A percentile compares a stretch with the other conserved stretches of the same genome.
Conservation (phyloP, 129 eudicot genomes). For the Smallanthus sonchifolius region DNA sequence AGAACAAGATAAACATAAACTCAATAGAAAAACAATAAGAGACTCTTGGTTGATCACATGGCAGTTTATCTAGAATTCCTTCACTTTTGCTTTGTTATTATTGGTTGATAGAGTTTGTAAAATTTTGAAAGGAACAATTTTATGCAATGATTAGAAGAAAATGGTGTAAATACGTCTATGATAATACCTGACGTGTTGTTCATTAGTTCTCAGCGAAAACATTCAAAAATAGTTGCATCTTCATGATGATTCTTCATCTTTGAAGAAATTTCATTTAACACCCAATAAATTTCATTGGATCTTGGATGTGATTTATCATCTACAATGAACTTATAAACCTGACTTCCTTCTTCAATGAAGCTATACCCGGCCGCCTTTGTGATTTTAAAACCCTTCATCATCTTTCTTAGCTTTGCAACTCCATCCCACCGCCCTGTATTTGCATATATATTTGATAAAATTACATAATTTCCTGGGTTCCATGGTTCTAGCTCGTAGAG, state of each 20-base stretch:
- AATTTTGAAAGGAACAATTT: no score
- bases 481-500: slow-evolving; percentile 58
- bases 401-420: slow-evolving; percentile 61
- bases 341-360: slow-evolving; percentile 56
- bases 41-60: no score
- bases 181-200: no score
- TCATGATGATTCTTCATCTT: slow-evolving; percentile 31
- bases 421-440: slow-evolving; percentile 53
- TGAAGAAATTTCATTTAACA: slow-evolving; percentile 35
- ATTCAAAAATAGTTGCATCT: no score
- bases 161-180: no score
- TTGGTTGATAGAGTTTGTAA: no score
- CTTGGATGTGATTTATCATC: slow-evolving; percentile 66
- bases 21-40: no score
- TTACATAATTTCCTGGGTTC: slow-evolving; percentile 78
- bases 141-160: no score
- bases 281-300: slow-evolving; percentile 44
- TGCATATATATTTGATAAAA: slow-evolving; percentile 71
- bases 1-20: no score
- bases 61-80: no score
- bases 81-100: no score
- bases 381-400: slow-evolving; percentile 52
- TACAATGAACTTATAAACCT: slow-evolving; percentile 61
- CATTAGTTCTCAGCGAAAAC: no score
- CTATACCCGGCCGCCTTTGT: slow-evolving; percentile 67